Conservation (phyloP, 2,329 filamentous ascomycete genomes). For the Metarhizium humberi region DNA sequence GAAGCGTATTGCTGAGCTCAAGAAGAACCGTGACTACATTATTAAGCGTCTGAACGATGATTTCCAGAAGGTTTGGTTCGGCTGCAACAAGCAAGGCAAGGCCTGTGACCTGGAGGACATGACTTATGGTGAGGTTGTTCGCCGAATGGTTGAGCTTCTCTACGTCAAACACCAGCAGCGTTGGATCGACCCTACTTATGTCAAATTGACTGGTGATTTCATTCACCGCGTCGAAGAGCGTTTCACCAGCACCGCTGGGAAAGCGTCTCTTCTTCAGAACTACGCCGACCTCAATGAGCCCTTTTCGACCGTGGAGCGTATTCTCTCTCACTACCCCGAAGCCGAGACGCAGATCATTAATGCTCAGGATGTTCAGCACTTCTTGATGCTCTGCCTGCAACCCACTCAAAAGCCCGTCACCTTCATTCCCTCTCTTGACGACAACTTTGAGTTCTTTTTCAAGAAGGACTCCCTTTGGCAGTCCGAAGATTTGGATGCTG, state of each 20-base stretch:
- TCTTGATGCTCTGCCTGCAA: constrained; percentile 84
- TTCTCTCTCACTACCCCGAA: constrained; percentile 77
- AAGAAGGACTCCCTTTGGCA: constrained; percentile 99
- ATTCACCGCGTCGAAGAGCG: constrained; percentile 96
- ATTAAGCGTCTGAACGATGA: constrained; percentile 94
- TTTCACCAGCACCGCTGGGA: constrained; percentile 64
- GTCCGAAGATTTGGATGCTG: constrained; percentile 92
- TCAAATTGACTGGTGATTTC: constrained; percentile 82
- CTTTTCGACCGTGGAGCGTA: constrained; percentile 65
- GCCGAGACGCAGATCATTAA: constrained; percentile 89
- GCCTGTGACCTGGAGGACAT: constrained; percentile 88
- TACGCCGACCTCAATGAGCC: constrained; percentile 82
- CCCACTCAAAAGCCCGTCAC: constrained; percentile 93
- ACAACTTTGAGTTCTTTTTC: constrained; percentile 98
- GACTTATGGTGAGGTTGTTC: constrained; percentile 84
- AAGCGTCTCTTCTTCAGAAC: constrained; percentile 77
- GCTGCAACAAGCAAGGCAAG: constrained; percentile 69
- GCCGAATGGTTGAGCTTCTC: constrained; percentile 80
- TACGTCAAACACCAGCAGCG: constrained; percentile 84
- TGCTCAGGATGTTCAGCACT: constrained; percentile 96
- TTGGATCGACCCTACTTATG: constrained; percentile 84
- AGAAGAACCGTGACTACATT: constrained; percentile 82
- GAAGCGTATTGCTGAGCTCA: constrained; percentile 78
- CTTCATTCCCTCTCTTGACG: constrained; percentile 90
- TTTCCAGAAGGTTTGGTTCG: constrained; percentile 97